A percentile compares a stretch with the other conserved stretches of the same genome.
Evolutionary conservation across 768 basidiomycete genomes (phyloP).

Genomic region (Arthromyces matolae): DNA sequence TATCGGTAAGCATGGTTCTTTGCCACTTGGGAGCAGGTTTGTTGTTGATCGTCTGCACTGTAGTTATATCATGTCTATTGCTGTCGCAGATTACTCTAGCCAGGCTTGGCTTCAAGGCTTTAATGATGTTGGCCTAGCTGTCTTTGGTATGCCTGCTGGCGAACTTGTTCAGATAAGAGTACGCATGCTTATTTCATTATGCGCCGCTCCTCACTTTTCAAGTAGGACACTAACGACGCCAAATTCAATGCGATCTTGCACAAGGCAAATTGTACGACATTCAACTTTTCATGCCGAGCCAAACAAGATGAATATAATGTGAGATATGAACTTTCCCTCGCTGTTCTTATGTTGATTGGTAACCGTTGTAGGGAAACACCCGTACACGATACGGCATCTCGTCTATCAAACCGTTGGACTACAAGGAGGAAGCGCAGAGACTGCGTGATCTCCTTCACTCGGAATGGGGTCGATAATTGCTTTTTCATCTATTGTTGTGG

Average conservation of each 20-base stretch:
- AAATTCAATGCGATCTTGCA: constrained; percentile 58
- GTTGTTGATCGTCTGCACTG: too few relatives aligned
- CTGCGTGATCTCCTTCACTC: constrained; percentile 59
- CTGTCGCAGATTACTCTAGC: constrained; percentile 84
- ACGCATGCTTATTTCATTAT: neutral
- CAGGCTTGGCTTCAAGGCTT: constrained; percentile 94
- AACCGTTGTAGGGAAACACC: constrained; percentile 58
- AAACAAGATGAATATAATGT: constrained; percentile 87
- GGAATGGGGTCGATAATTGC: constrained; percentile 46
- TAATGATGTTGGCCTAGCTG: constrained; percentile 78
- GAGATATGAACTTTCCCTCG: constrained; percentile 25
- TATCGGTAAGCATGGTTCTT: constrained; percentile 66
- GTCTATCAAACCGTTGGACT: constrained; percentile 62
- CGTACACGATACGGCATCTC: constrained; percentile 83
- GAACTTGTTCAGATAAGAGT: constrained; percentile 76
- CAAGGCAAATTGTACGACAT: constrained; percentile 63
- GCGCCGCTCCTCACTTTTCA: neutral
- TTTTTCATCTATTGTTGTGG: neutral
- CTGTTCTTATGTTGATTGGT: neutral
- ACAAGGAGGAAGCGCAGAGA: constrained; percentile 57
- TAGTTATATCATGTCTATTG: constrained; percentile 81
- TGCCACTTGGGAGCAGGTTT: neutral
- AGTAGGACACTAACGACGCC: constrained; percentile 55
- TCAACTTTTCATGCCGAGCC: constrained; percentile 82
- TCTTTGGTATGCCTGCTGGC: constrained; percentile 79